These are phyloP conservation scores for Fonsecaea multimorphosa DNA, from an alignment of 2,329 filamentous ascomycete species.

Conservation along the genomic window DNA sequence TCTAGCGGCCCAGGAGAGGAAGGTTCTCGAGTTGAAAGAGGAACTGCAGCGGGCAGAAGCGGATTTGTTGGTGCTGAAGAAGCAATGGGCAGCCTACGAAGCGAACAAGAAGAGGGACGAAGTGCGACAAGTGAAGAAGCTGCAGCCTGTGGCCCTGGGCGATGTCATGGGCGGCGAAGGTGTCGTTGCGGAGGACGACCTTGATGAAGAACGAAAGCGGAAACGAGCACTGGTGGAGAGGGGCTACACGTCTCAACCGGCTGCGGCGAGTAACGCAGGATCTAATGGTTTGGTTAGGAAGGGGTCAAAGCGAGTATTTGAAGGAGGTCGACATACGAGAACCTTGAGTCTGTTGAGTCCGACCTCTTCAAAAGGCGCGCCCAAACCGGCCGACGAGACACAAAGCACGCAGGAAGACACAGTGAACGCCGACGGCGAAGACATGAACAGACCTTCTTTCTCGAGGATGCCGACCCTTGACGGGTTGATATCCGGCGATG, in stretches of 20 bases:
- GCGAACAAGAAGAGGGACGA: slow-evolving; percentile 75
- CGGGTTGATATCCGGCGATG: slow-evolving; percentile 36
- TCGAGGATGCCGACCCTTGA: slow-evolving; percentile 33
- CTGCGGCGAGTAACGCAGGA: not conserved
- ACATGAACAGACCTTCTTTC: slow-evolving; percentile 13
- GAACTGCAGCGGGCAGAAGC: slow-evolving; percentile 83
- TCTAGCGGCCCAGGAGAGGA: slow-evolving; percentile 88
- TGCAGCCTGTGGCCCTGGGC: slow-evolving; percentile 30
- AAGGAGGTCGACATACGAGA: slow-evolving; percentile 64
- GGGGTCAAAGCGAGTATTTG: slow-evolving; percentile 68
- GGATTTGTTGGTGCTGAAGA: slow-evolving; percentile 78
- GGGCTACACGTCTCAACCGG: slow-evolving; percentile 4
- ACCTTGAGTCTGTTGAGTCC: slow-evolving; percentile 75
- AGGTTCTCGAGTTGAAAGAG: slow-evolving; percentile 87
- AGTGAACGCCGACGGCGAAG: slow-evolving; percentile 3
- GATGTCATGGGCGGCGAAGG: slow-evolving; percentile 24
- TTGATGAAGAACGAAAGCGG: slow-evolving; percentile 35
- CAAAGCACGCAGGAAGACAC: not conserved
- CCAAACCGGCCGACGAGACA: not conserved
- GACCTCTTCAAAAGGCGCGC: slow-evolving; percentile 19
- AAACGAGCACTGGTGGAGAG: slow-evolving; percentile 33
- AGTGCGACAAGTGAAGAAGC: slow-evolving; percentile 45
- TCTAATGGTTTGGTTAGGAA: slow-evolving; percentile 34
- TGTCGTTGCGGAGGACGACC: slow-evolving; percentile 16
- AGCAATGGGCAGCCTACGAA: slow-evolving; percentile 80